Evolutionary conservation across 2,329 filamentous ascomycete genomes (phyloP), one percentile per base, ranked within the genome.

Genomic region (Colletotrichum shisoi): DNA sequence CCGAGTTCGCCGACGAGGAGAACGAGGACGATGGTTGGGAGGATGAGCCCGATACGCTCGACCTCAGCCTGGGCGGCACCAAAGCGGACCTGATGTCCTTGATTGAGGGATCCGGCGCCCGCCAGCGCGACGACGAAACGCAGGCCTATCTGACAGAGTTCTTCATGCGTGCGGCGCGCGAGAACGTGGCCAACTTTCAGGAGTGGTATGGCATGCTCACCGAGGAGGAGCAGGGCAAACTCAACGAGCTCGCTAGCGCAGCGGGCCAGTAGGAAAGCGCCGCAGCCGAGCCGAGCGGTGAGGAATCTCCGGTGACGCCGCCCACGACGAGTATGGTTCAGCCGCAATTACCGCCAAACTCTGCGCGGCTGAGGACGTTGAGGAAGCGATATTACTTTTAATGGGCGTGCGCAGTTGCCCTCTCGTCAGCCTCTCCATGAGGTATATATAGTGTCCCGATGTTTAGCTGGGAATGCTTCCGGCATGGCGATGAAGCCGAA

Each of bases 21-120:
- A 89, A 89, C 45, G 91, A 91, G 11, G 91, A 93, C 64, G 92
- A 91, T 65, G 91, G 91, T 34, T 97, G 94, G 92, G 94, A 98
- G 78, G 94, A 97, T 73, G 87, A 96, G 51, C 86, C 89, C 1
- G 87, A 91, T 68, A 85, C 86, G 2, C 80, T 96, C 13, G 93
- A 96, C 76, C 85, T 97, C n/a, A 88, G 87, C 48, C 81, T 90
- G 13, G 89, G 85, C 3, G 79, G 84, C 31, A 89, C 86, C 46
- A 91, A 91, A 77, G 83, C 86, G 21, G 91, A 96, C 68, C 84
- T 97, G 51, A 96, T 97, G 92, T 87, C 88, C 1, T 93, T 87
- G 73, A 85, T 87, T 27, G 89, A 89, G 51, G 83, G 84, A 17
- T 83, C 83, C 61, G 83, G 74, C 52, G 80, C 80, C 72, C 87